A percentile compares a stretch with the other conserved stretches of the same genome.
Evolutionary conservation across 805 yeast species (phyloP).

Genomic region (Starmerella bombicola): DNA sequence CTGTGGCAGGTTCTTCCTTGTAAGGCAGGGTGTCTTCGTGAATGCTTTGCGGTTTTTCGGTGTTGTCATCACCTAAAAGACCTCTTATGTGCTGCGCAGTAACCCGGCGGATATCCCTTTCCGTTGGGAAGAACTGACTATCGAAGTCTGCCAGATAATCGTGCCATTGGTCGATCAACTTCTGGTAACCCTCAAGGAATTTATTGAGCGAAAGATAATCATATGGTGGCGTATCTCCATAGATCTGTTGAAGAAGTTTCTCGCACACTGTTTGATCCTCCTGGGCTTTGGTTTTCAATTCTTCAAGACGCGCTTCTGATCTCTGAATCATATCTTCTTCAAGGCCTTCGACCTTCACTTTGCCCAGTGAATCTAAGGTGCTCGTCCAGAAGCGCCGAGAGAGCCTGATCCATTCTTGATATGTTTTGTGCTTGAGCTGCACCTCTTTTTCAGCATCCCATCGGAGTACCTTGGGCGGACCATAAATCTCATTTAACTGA

Average conservation of each 20-base stretch:
- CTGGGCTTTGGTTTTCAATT: conserved; percentile 41
- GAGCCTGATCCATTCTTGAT: conserved; percentile 41
- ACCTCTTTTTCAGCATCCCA: conserved; percentile 67
- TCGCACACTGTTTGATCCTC: conserved; percentile 40
- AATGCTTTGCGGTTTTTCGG: background rate
- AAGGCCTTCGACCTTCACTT: conserved; percentile 69
- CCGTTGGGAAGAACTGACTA: conserved; percentile 68
- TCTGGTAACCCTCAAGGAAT: conserved; percentile 60
- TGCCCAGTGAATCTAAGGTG: conserved; percentile 50
- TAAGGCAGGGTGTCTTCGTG: background rate
- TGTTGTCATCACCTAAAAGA: conserved; percentile 34
- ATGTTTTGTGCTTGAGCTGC: conserved; percentile 51
- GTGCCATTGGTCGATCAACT: conserved; percentile 80
- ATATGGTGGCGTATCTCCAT: conserved; percentile 43
- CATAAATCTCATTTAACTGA: conserved; percentile 63
- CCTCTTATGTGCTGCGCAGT: conserved; percentile 78
- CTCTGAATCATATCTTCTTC: conserved; percentile 58
- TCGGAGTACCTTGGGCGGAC: conserved; percentile 57
- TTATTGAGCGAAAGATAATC: conserved; percentile 60
- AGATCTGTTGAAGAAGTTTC: conserved; percentile 39
- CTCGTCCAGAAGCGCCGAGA: conserved; percentile 57
- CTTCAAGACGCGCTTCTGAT: conserved; percentile 48
- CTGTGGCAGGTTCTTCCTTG: background rate
- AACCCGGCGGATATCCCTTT: conserved; percentile 79
- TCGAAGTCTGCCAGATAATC: conserved; percentile 70